Base-by-base conservation (phyloP, 305 asterid species). In the Euphrasia arctica region DNA sequence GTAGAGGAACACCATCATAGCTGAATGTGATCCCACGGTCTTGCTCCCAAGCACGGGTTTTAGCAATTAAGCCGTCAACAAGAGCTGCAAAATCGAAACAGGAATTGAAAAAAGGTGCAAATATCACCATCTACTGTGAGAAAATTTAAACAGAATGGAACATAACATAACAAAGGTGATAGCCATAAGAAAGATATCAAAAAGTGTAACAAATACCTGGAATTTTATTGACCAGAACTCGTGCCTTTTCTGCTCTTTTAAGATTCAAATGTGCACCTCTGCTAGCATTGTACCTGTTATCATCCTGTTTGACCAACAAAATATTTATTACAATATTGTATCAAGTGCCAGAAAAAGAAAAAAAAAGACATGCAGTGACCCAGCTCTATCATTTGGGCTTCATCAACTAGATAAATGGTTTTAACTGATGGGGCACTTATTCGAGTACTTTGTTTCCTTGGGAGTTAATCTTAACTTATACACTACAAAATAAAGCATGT, bases 231-330 rank as follows among this genome's bases (percentile, higher is more conserved):
- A 89, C 99, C 74, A 91, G 62, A 41, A 88, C 47, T 62, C 99
- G 83, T 29, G 97, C 99, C 81, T 91, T 94, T 79, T 94, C 99
- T 48, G 98, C 99, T 42, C 98, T 86, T 83, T 94, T 94, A 77
- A 94, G 85, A 77, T 94, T 94, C 80, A 94, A 78, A 75, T 94
- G 98, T 28, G 99, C 98, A 56, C 98, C 99, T 57, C 99, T 84
- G 73, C 93, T 90, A 29, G 99, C 96, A 81, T 87, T 94, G 28
- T 91, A 94, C 79, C 99, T 79, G 82, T 94, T 94, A 4, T 89
- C 94, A 45, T 94, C 99, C 99, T 91, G 95, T 82, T 81, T 70
- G 70, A 72, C 62, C 69, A 71, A 62, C 11, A 56, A 27, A 57
- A 61, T 13, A 31, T 0, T 51, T 5, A 54, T 54, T 43, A 42